Base-by-base conservation (phyloP, 495 filamentous ascomycete genomes). In the Penicillium odoratum region DNA sequence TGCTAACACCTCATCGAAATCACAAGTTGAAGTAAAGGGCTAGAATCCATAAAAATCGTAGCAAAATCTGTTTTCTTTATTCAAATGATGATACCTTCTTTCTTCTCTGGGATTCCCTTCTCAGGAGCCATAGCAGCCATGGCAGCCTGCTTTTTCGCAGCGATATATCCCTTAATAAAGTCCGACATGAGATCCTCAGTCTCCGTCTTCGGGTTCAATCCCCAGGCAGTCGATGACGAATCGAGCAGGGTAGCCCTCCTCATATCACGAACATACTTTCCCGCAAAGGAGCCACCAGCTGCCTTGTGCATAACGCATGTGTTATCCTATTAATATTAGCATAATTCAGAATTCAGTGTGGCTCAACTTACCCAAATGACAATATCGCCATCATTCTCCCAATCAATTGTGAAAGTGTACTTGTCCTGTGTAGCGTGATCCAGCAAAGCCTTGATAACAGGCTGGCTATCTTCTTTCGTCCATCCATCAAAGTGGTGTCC, bases 211-310 rank as follows among this genome's bases (percentile, higher is more conserved):
- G 38, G 38, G 18, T 46, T 46, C 43, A 46, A 4, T 1, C 43
- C 43, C 16, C 25, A 46, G 10, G 43, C 43, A 26, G 43, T 46
- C 10, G 43, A 46, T 21, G 43, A 46, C 4, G 47, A 49, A 13
- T 49, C 47, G 28, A 25, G 26, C 7, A 49, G 15, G 30, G 47
- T 49, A 18, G 47, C 47, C 1, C 47, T 7, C n/a, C 47, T 18
- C 47, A 49, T 49, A 49, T 49, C 47, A 16, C 47, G 47, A 30
- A 31, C 47, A 49, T 49, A 49, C 15, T 31, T 29, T 7, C 47
- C 47, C 5, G 16, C 16, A 30, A 30, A 49, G 2, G 47, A 30
- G 30, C 47, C 47, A 4, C 47, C 47, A 16, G 15, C 25, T n/a
- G 47, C 26, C 6, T 34, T 30, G 30, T 49, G 47, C 47, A 49